Conservation (phyloP, 768 basidiomycete species). For the Lentinus tigrinus region DNA sequence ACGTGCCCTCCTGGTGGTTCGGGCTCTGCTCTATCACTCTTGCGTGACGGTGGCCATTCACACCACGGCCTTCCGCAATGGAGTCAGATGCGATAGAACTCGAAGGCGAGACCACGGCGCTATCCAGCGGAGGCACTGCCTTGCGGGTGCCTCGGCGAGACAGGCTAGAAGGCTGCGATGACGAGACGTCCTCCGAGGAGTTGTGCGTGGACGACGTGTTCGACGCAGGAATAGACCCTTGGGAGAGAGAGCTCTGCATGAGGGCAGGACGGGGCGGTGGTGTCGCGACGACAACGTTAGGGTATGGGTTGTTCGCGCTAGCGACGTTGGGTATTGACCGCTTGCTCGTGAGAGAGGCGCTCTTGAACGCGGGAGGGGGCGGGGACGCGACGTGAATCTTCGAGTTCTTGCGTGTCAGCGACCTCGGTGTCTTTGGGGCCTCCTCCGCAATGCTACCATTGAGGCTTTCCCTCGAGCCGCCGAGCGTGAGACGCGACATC, state of each 20-base stretch:
- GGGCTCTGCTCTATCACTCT: background rate
- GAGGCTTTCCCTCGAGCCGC: conserved; percentile 34
- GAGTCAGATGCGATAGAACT: conserved; percentile 1
- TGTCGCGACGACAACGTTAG: conserved; percentile 31
- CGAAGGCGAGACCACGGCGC: conserved; percentile 2
- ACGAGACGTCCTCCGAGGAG: conserved; percentile 11
- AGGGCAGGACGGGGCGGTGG: conserved; percentile 22
- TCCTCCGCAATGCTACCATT: conserved; percentile 31
- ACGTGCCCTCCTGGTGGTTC: background rate
- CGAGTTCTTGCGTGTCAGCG: conserved; percentile 14
- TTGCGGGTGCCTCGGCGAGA: conserved; percentile 26
- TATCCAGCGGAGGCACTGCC: conserved; percentile 22
- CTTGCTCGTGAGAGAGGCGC: conserved; percentile 13
- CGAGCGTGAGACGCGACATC: conserved; percentile 70
- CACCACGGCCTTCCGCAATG: background rate
- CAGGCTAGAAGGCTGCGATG: conserved; percentile 13
- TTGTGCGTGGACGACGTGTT: conserved; percentile 13
- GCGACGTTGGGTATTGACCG: conserved; percentile 12
- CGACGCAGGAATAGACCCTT: conserved; percentile 7
- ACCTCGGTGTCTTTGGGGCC: conserved; percentile 26
- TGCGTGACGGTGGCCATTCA: conserved; percentile 1
- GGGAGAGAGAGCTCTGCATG: conserved; percentile 1
- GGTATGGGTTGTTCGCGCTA: conserved; percentile 15
- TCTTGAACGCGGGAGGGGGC: conserved; percentile 26
- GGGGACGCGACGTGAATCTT: conserved; percentile 1